Percentiles rank a stretch among this genome's conserved stretches.
These are phyloP conservation scores for Arxiozyma slooffiae DNA, from an alignment of 1,139 yeast species.

Conservation along the genomic window DNA sequence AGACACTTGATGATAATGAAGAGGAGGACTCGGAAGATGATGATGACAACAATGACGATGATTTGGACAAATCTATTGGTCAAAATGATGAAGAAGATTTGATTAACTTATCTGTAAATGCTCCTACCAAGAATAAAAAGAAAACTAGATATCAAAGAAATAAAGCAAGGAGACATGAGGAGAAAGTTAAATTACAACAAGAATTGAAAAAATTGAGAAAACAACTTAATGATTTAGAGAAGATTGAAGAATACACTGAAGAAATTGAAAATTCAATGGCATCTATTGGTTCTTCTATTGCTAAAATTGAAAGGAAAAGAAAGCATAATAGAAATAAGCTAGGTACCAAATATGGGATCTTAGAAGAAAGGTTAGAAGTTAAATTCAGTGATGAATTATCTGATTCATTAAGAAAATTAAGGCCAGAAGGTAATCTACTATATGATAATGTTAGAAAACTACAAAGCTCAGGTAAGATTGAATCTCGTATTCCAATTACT, in stretches of 20 bases:
- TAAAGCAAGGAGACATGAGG: conserved; percentile 55
- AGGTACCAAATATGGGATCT: conserved; percentile 46
- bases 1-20: conserved; percentile 49
- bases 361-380: conserved; percentile 66
- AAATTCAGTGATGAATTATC: conserved; percentile 83
- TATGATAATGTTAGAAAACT: conserved; percentile 73
- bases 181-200: conserved; percentile 44
- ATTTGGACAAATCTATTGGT: conserved; percentile 35
- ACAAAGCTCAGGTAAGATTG: conserved; percentile 79
- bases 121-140: conserved; percentile 57
- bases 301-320: conserved; percentile 21
- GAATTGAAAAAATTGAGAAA: conserved; percentile 50
- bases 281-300: neutral
- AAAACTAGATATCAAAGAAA: conserved; percentile 76
- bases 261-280: conserved; percentile 18
- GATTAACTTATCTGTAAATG: conserved; percentile 54
- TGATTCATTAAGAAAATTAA: conserved; percentile 71
- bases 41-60: conserved; percentile 34
- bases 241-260: conserved; percentile 43
- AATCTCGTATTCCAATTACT: conserved; percentile 67
- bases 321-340: conserved; percentile 33
- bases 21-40: conserved; percentile 32
- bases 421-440: conserved; percentile 83
- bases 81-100: conserved; percentile 31
- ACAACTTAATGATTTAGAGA: conserved; percentile 49